phyloP scores from a whole-genome alignment of 2,329 filamentous ascomycete species.

The Beauveria caledonica region DNA sequence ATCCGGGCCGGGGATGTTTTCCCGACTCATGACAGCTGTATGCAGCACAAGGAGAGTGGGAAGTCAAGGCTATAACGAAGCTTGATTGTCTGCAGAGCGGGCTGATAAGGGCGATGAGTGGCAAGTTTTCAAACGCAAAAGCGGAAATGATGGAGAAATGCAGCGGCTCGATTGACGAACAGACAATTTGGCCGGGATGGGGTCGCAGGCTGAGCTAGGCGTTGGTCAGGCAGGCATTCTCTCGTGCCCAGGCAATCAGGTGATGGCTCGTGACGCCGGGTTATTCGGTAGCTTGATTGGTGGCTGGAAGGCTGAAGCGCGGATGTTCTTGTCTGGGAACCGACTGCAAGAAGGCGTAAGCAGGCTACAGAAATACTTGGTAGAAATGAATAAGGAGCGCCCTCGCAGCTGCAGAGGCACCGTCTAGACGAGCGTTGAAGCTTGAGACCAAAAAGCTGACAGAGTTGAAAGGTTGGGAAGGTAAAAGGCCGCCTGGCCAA shows the following conservation, averaged over 20 bases:
- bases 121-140: background rate
- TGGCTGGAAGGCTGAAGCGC: background rate
- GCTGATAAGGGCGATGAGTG: background rate
- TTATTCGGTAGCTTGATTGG: background rate
- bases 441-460: background rate
- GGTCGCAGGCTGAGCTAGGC: background rate
- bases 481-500: background rate
- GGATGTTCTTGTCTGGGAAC: background rate
- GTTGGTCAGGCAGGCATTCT: conserved; percentile 7
- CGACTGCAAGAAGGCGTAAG: background rate
- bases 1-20: background rate
- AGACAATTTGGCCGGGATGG: background rate
- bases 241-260: conserved; percentile 2
- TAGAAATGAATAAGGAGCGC: background rate
- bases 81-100: background rate
- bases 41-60: no score
- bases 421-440: background rate
- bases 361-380: background rate
- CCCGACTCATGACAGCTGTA: background rate
- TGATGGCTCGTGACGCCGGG: background rate
- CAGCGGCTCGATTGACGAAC: no score
- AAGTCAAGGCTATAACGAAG: no score
- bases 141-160: background rate
- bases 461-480: background rate
- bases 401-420: background rate